Percentiles rank a stretch among this genome's conserved stretches.
These are phyloP conservation scores for Huntiella omanensis DNA, from an alignment of 2,329 filamentous ascomycete species.

Conservation along the genomic window DNA sequence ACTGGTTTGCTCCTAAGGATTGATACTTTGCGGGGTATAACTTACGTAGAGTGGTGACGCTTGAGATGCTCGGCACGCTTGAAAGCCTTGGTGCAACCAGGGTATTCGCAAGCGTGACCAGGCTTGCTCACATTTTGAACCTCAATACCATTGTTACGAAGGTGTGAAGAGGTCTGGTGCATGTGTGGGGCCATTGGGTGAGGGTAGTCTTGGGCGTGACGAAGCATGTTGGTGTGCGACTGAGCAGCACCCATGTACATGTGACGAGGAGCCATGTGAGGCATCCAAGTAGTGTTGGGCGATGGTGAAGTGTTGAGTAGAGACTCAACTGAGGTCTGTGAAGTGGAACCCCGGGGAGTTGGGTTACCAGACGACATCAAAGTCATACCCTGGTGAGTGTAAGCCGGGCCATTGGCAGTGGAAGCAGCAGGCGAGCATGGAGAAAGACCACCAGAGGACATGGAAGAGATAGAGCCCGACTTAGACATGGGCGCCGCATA, in stretches of 20 bases:
- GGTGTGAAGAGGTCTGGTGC: constrained; percentile 4
- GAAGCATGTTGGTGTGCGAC: constrained; percentile 2
- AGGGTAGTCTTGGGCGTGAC: not conserved
- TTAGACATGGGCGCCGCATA: constrained; percentile 6
- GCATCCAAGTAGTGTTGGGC: constrained; percentile 2
- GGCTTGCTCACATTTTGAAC: constrained; percentile 15
- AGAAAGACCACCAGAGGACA: constrained; percentile 6
- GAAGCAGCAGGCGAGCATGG: constrained; percentile 5
- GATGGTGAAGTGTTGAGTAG: constrained; percentile 11
- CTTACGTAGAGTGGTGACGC: constrained; percentile 33
- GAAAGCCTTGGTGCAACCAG: constrained; percentile 29
- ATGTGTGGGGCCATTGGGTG: constrained; percentile 1
- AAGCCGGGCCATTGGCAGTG: not conserved
- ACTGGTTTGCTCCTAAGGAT: not conserved
- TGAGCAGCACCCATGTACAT: constrained; percentile 8
- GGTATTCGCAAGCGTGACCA: constrained; percentile 27
- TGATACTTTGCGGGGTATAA: constrained; percentile 7
- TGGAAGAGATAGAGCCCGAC: constrained; percentile 5
- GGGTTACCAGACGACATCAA: not conserved
- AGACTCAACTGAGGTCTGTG: constrained; percentile 6
- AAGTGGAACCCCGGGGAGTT: not conserved
- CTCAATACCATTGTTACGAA: constrained; percentile 9
- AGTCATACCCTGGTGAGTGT: no score
- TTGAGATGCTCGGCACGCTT: constrained; percentile 37
- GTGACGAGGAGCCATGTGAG: not conserved